Evolutionary conservation across 768 basidiomycete genomes (phyloP), one percentile per base, ranked within the genome.

Genomic region (Kwoniella europaea): DNA sequence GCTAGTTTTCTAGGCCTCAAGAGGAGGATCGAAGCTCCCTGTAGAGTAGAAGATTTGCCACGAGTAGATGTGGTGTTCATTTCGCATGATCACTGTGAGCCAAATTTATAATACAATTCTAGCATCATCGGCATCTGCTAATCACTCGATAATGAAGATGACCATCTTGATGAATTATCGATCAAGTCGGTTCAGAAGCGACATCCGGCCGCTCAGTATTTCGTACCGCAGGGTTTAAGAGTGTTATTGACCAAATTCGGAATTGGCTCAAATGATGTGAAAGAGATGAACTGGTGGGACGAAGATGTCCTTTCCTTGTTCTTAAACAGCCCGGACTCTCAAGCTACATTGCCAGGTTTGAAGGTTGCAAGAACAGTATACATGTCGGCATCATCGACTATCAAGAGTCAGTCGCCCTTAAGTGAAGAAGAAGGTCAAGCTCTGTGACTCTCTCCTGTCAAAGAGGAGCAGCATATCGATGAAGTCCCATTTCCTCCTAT

Each of bases 261-360:
- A n/a, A 53, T 65, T 29, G n/a, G 18, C 5, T 42, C 53, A 10
- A 10, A 1, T n/a, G 2, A 22, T 22, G 35, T 65, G 10, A 52
- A 13, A 13, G 64, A 65, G 42, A 13, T 65, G 35, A 44, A 22
- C n/a, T 65, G 64, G 64, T 65, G 64, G 64, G 54, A 56, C 55
- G 41, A 65, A 35, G 35, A 16, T n/a, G 27, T 41, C 5, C 4
- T 64, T 13, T 13, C 20, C 52, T 46, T 64, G 18, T 52, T 42
- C 43, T 50, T 20, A 10, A 24, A 63, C 5, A 29, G 27, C 63
- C n/a, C 42, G 10, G n/a, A 20, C 63, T 50, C 24, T 4, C 63
- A 15, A 6, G 24, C 6, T 44, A 2, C 18, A 35, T n/a, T 18
- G 15, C 18, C 35, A 12, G 18, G 16, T 13, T 20, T 64, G n/a